phyloP scores from a whole-genome alignment of 805 yeast genomes.

The Ogataea chonburiensis region DNA sequence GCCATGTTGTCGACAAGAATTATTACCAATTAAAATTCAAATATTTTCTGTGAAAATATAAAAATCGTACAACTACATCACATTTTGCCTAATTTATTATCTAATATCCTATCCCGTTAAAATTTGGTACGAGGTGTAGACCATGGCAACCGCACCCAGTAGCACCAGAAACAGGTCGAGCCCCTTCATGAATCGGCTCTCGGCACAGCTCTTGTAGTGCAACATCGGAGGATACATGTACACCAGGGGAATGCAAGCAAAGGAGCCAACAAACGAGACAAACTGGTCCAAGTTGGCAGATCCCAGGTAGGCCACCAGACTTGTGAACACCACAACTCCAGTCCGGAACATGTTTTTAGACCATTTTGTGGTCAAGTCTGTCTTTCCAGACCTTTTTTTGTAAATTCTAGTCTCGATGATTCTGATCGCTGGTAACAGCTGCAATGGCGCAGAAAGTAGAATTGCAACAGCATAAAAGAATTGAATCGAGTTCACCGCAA shows the following conservation, averaged over 20 bases:
- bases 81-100: not conserved
- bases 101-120: constrained; percentile 4
- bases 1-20: constrained; percentile 16
- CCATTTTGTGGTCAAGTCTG: constrained; percentile 57
- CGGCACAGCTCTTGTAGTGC: constrained; percentile 54
- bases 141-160: constrained; percentile 61
- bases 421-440: constrained; percentile 74
- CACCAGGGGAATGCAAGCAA: constrained; percentile 83
- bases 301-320: constrained; percentile 62
- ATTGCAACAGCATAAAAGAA: constrained; percentile 73
- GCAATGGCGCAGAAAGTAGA: constrained; percentile 76
- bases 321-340: constrained; percentile 51
- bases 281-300: constrained; percentile 68
- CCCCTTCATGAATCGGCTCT: constrained; percentile 37
- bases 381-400: constrained; percentile 57
- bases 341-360: constrained; percentile 59
- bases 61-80: too few relatives aligned
- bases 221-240: constrained; percentile 83
- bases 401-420: constrained; percentile 66
- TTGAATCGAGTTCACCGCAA: constrained; percentile 62
- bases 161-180: constrained; percentile 50
- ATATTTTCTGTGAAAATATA: constrained; percentile 5
- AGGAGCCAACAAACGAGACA: constrained; percentile 79
- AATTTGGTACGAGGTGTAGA: constrained; percentile 66
- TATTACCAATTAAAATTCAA: not conserved